Percentiles rank a stretch among this genome's conserved stretches.
These are phyloP conservation scores for Suillus fuscotomentosus DNA, from an alignment of 768 basidiomycete genomes.

Conservation along the genomic window DNA sequence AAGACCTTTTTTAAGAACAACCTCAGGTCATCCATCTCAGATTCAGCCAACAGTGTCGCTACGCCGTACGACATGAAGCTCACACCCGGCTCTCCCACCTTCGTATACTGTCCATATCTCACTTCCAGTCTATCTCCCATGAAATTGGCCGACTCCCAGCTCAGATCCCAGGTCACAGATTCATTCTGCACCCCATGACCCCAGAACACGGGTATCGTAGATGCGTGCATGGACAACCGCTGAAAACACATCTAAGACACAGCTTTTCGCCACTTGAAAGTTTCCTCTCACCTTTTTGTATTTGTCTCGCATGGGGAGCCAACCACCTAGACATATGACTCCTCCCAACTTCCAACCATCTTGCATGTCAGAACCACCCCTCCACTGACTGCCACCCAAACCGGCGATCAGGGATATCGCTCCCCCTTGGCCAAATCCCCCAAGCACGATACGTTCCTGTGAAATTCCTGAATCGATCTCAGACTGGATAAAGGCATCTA, in stretches of 20 bases:
- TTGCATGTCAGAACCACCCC: constrained; percentile 12
- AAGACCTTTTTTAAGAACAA: constrained; percentile 61
- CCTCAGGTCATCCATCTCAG: constrained; percentile 67
- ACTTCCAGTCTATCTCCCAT: constrained; percentile 53
- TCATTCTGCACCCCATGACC: constrained; percentile 76
- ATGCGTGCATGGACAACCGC: constrained; percentile 61
- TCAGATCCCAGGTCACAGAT: constrained; percentile 57
- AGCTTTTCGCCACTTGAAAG: neutral
- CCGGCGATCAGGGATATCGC: constrained; percentile 71
- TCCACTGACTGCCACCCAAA: constrained; percentile 41
- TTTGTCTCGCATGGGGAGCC: constrained; percentile 64
- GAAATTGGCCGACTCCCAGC: constrained; percentile 51
- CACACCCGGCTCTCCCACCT: constrained; percentile 40
- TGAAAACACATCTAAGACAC: constrained; percentile 22
- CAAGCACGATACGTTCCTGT: constrained; percentile 68
- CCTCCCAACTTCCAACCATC: constrained; percentile 61
- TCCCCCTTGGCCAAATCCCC: constrained; percentile 84
- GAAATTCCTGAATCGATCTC: constrained; percentile 73
- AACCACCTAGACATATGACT: constrained; percentile 66
- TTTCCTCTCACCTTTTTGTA: constrained; percentile 52
- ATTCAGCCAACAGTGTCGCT: constrained; percentile 55
- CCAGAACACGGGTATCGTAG: constrained; percentile 73
- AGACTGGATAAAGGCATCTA: constrained; percentile 63
- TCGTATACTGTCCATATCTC: constrained; percentile 2
- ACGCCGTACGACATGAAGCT: constrained; percentile 66